Conservation (phyloP, 2,329 filamentous ascomycete genomes). For the Pseudocercospora fijiensis region DNA sequence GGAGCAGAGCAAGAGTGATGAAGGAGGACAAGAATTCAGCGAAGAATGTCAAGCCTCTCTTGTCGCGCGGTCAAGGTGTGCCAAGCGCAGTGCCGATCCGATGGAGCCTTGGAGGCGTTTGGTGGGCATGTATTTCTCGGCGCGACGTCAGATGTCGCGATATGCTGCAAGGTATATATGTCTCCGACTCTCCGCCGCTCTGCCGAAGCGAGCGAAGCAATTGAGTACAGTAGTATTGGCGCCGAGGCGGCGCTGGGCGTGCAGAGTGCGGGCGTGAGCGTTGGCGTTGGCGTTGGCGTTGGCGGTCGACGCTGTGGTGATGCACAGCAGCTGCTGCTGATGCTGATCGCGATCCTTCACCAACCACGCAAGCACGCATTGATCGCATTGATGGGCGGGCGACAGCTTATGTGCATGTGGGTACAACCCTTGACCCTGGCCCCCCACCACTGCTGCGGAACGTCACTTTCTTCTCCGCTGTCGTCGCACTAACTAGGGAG, state of each 20-base stretch:
- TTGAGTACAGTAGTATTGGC: too few species aligned
- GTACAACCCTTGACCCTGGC: too few species aligned
- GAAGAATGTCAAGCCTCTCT: conserved; percentile 19
- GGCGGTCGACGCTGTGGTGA: background rate
- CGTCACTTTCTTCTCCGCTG: too few species aligned
- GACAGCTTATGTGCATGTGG: background rate
- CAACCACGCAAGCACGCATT: background rate
- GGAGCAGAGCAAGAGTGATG: background rate
- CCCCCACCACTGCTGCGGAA: background rate
- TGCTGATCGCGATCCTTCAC: too few species aligned
- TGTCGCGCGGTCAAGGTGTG: conserved; percentile 7
- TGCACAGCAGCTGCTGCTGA: too few species aligned
- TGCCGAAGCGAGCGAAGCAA: too few species aligned
- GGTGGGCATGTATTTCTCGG: conserved; percentile 8
- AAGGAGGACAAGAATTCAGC: conserved; percentile 11
- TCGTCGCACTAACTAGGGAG: too few species aligned
- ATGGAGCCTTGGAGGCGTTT: conserved; percentile 16
- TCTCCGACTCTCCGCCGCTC: background rate
- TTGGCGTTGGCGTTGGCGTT: too few species aligned
- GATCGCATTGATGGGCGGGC: too few species aligned
- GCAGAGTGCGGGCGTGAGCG: too few species aligned
- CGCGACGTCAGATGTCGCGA: conserved; percentile 12
- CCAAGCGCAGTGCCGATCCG: conserved; percentile 17
- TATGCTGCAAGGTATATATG: conserved; percentile 2
- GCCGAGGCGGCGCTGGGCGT: too few species aligned